Evolutionary conservation across 352 stramenopile genomes (phyloP), one percentile per base, ranked within the genome.

Genomic region (Thalassiosira livingstoniorum): DNA sequence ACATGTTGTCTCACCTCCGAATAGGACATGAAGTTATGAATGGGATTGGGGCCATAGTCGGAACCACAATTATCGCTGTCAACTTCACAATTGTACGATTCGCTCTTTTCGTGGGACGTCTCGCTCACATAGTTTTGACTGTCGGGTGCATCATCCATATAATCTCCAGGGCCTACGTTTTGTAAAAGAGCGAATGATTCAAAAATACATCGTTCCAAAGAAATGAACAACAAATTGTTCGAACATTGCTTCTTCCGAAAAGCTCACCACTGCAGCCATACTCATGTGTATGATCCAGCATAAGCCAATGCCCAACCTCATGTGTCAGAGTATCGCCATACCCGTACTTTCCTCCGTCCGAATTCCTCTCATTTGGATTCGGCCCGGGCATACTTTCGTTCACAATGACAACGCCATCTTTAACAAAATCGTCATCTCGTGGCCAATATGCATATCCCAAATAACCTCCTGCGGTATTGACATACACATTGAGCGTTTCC

Each of bases 21-120:
- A 72, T 72, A 73, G 2, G 68, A 76, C 68, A 76, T 76, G 71
- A 80, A 80, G 60, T 75, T 80, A 25, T 73, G 53, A 32, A 80
- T 75, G 10, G 62, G 62, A 68, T 80, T 72, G 10, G 4, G 25
- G n/a, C 62, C 62, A n/a, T 13, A 32, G 37, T 79, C 63, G 45
- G 2, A 35, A 15, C 15, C 18, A 37, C 72, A 80, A 35, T 39
- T 75, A 67, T 80, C 72, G 21, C 23, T 27, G 25, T 53, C 29
- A 18, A 71, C 60, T 32, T 23, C 62, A 67, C 72, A 80, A 11
- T 23, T 31, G 37, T 54, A 80, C 2, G n/a, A 42, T 23, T 23
- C 21, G n/a, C 1, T 18, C 3, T 3, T 27, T 62, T 80, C 61
- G 2, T n/a, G 47, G 5, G 72, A 2, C 63, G 58, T 72, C 3